Percentiles rank a stretch among this genome's conserved stretches.
Conservation (phyloP, 2,329 filamentous ascomycete genomes). For the Claviceps citrina region DNA sequence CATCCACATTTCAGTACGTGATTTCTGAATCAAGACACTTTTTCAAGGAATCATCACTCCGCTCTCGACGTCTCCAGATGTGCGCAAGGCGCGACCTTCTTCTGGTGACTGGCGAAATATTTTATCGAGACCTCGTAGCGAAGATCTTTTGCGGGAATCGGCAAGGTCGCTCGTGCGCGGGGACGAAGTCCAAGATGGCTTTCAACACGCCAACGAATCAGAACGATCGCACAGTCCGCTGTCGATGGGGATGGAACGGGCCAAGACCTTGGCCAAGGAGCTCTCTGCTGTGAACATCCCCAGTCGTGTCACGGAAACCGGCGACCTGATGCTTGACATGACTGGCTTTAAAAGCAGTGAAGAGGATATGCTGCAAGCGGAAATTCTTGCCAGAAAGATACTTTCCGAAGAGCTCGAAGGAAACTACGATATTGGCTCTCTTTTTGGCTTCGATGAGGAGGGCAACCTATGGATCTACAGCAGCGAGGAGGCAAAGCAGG, state of each 20-base stretch:
- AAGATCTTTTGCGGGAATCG: slow-evolving; percentile 36
- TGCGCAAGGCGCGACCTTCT: slow-evolving; percentile 28
- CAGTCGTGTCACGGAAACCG: slow-evolving; percentile 77
- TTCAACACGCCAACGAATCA: slow-evolving; percentile 22
- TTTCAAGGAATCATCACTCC: slow-evolving; percentile 34
- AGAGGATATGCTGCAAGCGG: slow-evolving; percentile 78
- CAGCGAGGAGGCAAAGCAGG: slow-evolving; percentile 88
- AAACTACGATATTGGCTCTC: slow-evolving; percentile 86
- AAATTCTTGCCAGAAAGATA: slow-evolving; percentile 85
- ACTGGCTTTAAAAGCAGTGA: slow-evolving; percentile 90
- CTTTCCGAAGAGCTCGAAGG: slow-evolving; percentile 85
- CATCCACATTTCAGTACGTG: neutral
- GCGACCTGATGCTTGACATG: slow-evolving; percentile 97
- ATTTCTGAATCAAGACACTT: neutral
- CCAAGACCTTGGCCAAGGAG: slow-evolving; percentile 71
- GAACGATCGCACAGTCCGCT: slow-evolving; percentile 64
- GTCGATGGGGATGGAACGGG: slow-evolving; percentile 61
- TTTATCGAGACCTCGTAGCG: slow-evolving; percentile 33
- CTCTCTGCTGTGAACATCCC: slow-evolving; percentile 84
- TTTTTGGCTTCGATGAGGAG: slow-evolving; percentile 88
- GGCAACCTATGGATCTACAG: slow-evolving; percentile 99
- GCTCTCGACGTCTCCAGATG: slow-evolving; percentile 36
- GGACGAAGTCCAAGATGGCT: slow-evolving; percentile 21
- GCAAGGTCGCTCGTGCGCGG: slow-evolving; percentile 24
- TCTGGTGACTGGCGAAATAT: slow-evolving; percentile 36